These are phyloP conservation scores for Clonostachys byssicola DNA, from an alignment of 2,329 filamentous ascomycete species.

Conservation along the genomic window DNA sequence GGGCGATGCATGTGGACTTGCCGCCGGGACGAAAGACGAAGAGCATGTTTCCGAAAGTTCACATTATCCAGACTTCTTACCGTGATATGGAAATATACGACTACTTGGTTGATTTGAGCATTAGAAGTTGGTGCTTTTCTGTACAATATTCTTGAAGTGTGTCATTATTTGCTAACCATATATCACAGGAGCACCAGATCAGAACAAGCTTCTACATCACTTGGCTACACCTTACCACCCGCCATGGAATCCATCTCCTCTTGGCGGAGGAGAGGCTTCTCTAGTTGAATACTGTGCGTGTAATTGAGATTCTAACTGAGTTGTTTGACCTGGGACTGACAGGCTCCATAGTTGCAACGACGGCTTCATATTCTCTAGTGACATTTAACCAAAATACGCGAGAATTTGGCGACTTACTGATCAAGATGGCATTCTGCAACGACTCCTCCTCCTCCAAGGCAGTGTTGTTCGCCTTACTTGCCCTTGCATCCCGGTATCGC, in stretches of 20 bases:
- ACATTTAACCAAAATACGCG: slow-evolving; percentile 7
- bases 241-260: background rate
- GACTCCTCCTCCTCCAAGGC: slow-evolving; percentile 11
- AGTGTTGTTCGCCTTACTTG: slow-evolving; percentile 13
- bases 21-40: background rate
- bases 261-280: background rate
- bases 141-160: background rate
- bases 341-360: background rate
- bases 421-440: slow-evolving; percentile 13
- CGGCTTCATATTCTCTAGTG: slow-evolving; percentile 2
- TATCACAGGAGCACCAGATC: too few species aligned
- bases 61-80: slow-evolving; percentile 11
- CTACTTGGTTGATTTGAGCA: background rate
- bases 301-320: background rate
- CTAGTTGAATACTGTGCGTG: slow-evolving; percentile 6
- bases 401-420: slow-evolving; percentile 11
- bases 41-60: background rate
- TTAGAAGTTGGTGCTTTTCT: background rate
- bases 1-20: slow-evolving; percentile 7
- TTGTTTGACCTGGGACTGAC: background rate
- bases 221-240: background rate
- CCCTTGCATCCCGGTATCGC: slow-evolving; percentile 15
- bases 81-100: slow-evolving; percentile 10
- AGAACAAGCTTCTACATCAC: background rate
- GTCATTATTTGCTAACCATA: background rate